Conservation (phyloP, 305 asterid species). For the Fraxinus angustifolia region DNA sequence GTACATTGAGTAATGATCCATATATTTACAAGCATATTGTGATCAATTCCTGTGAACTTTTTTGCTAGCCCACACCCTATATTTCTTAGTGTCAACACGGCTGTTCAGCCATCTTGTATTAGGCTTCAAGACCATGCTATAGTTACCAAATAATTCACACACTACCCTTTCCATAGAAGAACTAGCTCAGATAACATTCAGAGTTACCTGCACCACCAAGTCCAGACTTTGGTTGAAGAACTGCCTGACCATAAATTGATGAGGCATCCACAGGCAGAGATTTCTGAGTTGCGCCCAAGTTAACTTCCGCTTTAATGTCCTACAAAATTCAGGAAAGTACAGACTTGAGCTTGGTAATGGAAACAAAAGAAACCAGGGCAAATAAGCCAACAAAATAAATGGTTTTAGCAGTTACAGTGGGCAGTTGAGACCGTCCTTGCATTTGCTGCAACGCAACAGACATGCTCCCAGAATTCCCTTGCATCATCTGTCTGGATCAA, state of each 20-base stretch:
- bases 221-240: constrained; percentile 96
- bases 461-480: constrained; percentile 86
- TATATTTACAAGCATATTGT: background rate
- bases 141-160: background rate
- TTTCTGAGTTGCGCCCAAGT: constrained; percentile 70
- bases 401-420: constrained; percentile 49
- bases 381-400: constrained; percentile 6
- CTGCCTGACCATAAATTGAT: constrained; percentile 88
- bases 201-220: constrained; percentile 82
- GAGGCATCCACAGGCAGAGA: constrained; percentile 85
- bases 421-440: constrained; percentile 86
- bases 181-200: background rate
- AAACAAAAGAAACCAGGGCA: background rate
- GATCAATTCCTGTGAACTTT: background rate
- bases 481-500: constrained; percentile 86
- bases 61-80: background rate
- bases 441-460: constrained; percentile 91
- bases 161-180: background rate
- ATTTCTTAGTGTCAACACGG: background rate
- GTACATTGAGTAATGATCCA: background rate
- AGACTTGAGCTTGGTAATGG: background rate
- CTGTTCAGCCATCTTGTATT: background rate
- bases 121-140: background rate
- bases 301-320: constrained; percentile 83
- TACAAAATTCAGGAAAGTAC: constrained; percentile 25